A percentile compares a stretch with the other conserved stretches of the same genome.
These are phyloP conservation scores for Alternaria sp. DNA, from an alignment of 2,329 filamentous ascomycete genomes.

Conservation along the genomic window DNA sequence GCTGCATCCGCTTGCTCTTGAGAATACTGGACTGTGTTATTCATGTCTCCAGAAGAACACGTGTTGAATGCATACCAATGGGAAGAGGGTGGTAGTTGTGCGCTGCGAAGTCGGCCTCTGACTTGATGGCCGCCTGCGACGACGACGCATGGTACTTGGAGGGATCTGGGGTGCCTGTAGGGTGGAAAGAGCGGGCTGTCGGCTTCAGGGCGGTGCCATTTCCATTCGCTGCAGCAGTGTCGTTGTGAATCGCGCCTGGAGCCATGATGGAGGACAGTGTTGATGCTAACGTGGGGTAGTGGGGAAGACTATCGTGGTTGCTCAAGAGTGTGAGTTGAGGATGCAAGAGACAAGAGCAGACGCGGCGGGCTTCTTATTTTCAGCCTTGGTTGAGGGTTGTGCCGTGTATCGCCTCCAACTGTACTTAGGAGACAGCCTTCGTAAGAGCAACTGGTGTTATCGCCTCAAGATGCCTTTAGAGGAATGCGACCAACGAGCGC, in stretches of 20 bases:
- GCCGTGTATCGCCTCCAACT: conserved; percentile 38
- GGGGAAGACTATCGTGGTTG: conserved; percentile 18
- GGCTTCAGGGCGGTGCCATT: conserved; percentile 46
- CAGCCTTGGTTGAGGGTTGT: conserved; percentile 20
- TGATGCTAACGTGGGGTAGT: conserved; percentile 28
- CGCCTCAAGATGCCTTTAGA: conserved; percentile 31
- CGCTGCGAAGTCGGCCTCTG: conserved; percentile 85
- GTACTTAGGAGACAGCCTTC: conserved; percentile 29
- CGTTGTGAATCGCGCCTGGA: conserved; percentile 44
- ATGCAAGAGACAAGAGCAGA: conserved; percentile 12
- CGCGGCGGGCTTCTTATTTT: conserved; percentile 32
- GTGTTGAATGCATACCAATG: conserved; percentile 62
- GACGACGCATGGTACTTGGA: conserved; percentile 76
- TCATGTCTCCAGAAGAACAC: not conserved
- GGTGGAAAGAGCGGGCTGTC: conserved; percentile 50
- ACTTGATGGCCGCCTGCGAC: conserved; percentile 78
- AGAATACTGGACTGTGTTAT: conserved; percentile 63
- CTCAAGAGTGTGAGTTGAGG: conserved; percentile 1
- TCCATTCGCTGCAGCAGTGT: conserved; percentile 26
- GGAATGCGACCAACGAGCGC: conserved; percentile 20
- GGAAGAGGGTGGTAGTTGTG: conserved; percentile 99
- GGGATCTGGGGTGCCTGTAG: conserved; percentile 48
- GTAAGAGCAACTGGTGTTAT: conserved; percentile 17
- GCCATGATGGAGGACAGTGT: conserved; percentile 38
- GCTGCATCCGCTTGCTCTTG: conserved; percentile 80